phyloP scores from a whole-genome alignment of 2,329 filamentous ascomycete genomes.

The Colletotrichum brevisporum region DNA sequence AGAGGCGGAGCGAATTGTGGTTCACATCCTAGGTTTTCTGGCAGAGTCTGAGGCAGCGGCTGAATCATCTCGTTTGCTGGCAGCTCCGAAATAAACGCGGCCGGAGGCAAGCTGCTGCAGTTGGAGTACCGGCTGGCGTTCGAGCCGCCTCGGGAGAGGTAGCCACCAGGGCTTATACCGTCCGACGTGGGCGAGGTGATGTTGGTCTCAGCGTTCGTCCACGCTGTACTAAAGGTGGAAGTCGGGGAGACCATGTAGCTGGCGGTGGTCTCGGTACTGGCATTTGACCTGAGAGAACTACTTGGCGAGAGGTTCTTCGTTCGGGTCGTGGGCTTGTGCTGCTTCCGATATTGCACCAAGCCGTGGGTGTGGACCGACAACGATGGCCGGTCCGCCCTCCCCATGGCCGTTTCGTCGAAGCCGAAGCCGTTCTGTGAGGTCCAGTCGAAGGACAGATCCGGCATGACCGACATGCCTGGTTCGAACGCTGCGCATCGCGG shows the following conservation, averaged over 20 bases:
- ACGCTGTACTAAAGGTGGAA: slow-evolving; percentile 59
- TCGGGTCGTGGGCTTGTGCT: slow-evolving; percentile 46
- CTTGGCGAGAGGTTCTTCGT: slow-evolving; percentile 62
- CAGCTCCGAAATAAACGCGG: slow-evolving; percentile 57
- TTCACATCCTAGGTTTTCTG: slow-evolving; percentile 49
- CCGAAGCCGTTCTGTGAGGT: slow-evolving; percentile 16
- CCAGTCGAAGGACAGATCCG: slow-evolving; percentile 37
- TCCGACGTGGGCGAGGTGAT: slow-evolving; percentile 63
- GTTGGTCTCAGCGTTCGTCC: slow-evolving; percentile 59
- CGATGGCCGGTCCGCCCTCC: slow-evolving; percentile 48
- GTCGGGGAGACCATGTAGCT: slow-evolving; percentile 63
- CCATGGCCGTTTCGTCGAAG: slow-evolving; percentile 41
- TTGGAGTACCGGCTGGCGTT: slow-evolving; percentile 45
- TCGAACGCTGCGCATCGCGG: not conserved
- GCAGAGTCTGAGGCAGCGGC: slow-evolving; percentile 47
- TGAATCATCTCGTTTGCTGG: slow-evolving; percentile 56
- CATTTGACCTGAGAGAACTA: slow-evolving; percentile 63
- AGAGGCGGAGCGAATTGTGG: slow-evolving; percentile 53
- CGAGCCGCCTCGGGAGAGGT: slow-evolving; percentile 44
- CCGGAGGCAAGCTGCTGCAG: slow-evolving; percentile 36
- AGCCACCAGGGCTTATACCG: slow-evolving; percentile 51
- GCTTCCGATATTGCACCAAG: slow-evolving; percentile 50
- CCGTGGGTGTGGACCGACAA: slow-evolving; percentile 57
- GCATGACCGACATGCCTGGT: slow-evolving; percentile 19
- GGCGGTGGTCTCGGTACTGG: slow-evolving; percentile 54